These are phyloP conservation scores for Blastosporella zonata DNA, from an alignment of 1,284 basidiomycete species.

Conservation along the genomic window DNA sequence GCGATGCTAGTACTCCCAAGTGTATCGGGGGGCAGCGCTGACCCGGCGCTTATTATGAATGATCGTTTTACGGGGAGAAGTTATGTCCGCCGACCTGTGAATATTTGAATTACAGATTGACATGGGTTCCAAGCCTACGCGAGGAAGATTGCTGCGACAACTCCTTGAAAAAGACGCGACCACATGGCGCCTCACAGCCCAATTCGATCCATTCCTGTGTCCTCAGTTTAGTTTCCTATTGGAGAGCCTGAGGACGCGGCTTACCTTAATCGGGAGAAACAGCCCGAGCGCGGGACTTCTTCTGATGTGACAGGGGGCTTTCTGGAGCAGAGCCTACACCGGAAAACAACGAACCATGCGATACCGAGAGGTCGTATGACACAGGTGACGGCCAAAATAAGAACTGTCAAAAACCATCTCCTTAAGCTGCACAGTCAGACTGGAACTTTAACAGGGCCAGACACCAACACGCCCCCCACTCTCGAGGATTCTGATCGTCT, in stretches of 20 bases:
- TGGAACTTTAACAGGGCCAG: slow-evolving; percentile 58
- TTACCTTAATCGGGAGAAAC: neutral
- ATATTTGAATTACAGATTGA: too few species aligned
- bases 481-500: slow-evolving; percentile 62
- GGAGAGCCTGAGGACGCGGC: neutral
- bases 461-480: slow-evolving; percentile 50
- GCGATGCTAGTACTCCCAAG: too few species aligned
- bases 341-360: neutral
- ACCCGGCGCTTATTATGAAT: too few species aligned
- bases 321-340: neutral
- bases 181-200: neutral
- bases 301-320: neutral
- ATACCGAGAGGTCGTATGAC: neutral
- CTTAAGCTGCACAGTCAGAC: too few species aligned
- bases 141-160: too few species aligned
- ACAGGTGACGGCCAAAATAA: neutral
- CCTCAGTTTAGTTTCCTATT: neutral
- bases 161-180: neutral
- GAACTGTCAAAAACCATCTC: neutral
- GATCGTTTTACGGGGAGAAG: too few species aligned
- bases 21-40: too few species aligned
- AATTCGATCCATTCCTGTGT: neutral
- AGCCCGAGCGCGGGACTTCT: too few species aligned
- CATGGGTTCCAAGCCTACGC: too few species aligned
- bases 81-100: too few species aligned